Evolutionary conservation across 352 stramenopile species (phyloP).

Genomic region (Globisporangium barbulae): DNA sequence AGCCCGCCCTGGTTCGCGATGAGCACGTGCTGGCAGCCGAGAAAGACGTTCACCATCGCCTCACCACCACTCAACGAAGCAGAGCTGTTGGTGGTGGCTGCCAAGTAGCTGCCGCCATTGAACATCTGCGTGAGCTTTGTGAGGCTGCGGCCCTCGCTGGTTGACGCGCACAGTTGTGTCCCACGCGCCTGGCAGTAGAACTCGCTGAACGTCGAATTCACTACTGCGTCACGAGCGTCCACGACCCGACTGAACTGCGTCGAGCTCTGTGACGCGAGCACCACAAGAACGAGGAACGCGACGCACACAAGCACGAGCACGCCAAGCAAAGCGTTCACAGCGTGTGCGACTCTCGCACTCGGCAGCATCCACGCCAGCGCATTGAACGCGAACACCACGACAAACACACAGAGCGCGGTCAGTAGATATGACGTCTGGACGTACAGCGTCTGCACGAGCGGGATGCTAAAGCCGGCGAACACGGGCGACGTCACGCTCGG

Average conservation of each 20-base stretch:
- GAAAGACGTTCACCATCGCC: neutral
- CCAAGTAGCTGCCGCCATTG: no score
- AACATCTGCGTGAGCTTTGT: neutral
- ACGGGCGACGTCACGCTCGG: neutral
- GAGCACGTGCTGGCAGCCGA: slow-evolving; percentile 11
- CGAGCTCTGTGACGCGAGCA: neutral
- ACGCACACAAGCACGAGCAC: neutral
- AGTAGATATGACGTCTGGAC: neutral
- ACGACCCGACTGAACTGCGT: neutral
- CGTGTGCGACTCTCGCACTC: neutral
- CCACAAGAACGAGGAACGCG: neutral
- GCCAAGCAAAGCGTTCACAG: neutral
- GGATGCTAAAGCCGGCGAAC: neutral
- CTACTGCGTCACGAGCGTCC: neutral
- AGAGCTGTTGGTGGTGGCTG: neutral
- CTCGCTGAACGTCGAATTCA: neutral
- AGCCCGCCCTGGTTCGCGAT: slow-evolving; percentile 4
- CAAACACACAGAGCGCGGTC: neutral
- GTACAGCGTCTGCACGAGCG: neutral
- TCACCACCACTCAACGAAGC: neutral
- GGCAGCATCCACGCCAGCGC: neutral
- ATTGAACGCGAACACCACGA: neutral
- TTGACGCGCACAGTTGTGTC: neutral
- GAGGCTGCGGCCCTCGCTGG: neutral
- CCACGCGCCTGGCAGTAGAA: neutral